Evolutionary conservation across 148 eudicot species (phyloP), one percentile per base, ranked within the genome.

Genomic region (Cornus suecica): DNA sequence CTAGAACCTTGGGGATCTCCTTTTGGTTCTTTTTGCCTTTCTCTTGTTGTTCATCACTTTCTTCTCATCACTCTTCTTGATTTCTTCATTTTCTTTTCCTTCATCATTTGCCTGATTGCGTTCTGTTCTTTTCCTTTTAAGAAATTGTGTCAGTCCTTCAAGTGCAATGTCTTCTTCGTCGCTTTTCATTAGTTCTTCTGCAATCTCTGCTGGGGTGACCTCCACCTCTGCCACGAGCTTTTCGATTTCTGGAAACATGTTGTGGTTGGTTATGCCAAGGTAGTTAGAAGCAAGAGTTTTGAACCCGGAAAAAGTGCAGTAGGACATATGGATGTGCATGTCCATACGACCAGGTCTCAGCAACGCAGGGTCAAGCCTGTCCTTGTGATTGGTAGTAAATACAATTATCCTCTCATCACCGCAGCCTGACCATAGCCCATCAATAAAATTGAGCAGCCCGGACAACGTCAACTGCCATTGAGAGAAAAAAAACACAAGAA

Each of bases 281-380:
- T 75, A 75, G 51, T 75, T 75, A 5, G 61, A 66, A 69, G 78
- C 78, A 9, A 75, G 32, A 16, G 54, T 60, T 26, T 60, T 75
- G 51, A 75, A 75, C 15, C 51, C 78, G 13, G 61, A 4, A 29
- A 71, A 71, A 30, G 78, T 66, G 7, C 68, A 69, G 42, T 75
- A 75, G 13, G 78, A 75, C 78, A 75, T 75, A 23, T 75, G 72
- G 51, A 75, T 75, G 31, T 75, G 78, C 78, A 75, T 75, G 51
- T 75, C 78, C 78, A 75, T 75, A 48, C 78, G 69, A 8, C 78
- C 78, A 1, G 72, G 78, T 45, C 78, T 75, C 65, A 75, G 24
- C 72, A 75, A 67, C 5, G 72, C 78, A 1, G 71, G 65, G 58
- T 75, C 78, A 10, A 75, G 71, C 65, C 62, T 66, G 9, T 75